These are phyloP conservation scores for Vachellia pachyceras DNA, from an alignment of 306 rosid species.

Conservation along the genomic window DNA sequence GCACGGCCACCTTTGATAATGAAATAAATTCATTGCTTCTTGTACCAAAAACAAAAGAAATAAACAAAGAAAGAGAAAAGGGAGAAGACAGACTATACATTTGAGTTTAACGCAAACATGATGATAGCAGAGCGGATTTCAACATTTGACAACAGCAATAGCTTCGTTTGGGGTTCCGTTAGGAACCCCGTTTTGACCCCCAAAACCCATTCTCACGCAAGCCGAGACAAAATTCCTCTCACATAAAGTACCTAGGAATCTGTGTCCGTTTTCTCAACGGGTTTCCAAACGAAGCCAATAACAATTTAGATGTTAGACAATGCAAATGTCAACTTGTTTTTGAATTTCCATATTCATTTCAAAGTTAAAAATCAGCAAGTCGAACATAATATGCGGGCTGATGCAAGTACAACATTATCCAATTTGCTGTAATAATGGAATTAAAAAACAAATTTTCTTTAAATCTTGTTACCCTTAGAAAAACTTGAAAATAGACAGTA, in stretches of 20 bases:
- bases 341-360: background rate
- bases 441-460: too few species aligned
- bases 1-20: background rate
- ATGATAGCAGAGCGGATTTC: conserved; percentile 9
- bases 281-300: too few species aligned
- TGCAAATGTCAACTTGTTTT: background rate
- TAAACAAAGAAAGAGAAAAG: background rate
- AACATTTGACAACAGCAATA: conserved; percentile 6
- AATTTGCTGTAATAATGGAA: background rate
- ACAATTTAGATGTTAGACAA: background rate
- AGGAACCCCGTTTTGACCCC: too few species aligned
- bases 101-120: conserved; percentile 16
- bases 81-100: background rate
- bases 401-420: background rate
- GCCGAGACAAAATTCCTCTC: too few species aligned
- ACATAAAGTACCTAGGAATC: too few species aligned
- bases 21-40: conserved; percentile 5
- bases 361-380: conserved; percentile 17
- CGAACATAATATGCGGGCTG: background rate
- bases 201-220: too few species aligned
- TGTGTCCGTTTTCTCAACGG: too few species aligned
- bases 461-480: background rate
- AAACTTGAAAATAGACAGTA: too few species aligned
- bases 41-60: background rate
- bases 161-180: too few species aligned